These are phyloP conservation scores for Pyrenula massariospora DNA, from an alignment of 495 filamentous ascomycete genomes.

Conservation along the genomic window DNA sequence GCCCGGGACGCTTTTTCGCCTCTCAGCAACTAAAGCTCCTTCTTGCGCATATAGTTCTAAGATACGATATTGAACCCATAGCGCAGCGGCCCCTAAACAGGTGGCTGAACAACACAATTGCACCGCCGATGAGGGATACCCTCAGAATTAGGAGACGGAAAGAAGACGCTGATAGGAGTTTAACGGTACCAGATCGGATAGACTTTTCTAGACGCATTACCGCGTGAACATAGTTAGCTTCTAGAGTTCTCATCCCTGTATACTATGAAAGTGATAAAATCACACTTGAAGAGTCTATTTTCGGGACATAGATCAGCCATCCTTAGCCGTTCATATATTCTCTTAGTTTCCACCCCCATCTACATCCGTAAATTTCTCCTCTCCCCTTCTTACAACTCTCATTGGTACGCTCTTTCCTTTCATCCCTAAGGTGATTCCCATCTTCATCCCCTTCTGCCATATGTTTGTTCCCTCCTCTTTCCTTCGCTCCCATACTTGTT, in stretches of 20 bases:
- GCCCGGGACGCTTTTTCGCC: neutral
- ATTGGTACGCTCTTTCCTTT: slow-evolving; percentile 45
- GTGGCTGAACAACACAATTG: neutral
- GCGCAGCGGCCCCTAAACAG: neutral
- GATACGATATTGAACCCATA: neutral
- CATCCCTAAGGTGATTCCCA: slow-evolving; percentile 52
- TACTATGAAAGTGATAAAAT: neutral
- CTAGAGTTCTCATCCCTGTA: neutral
- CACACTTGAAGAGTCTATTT: neutral
- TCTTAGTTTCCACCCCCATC: neutral
- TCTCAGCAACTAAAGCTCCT: neutral
- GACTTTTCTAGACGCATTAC: neutral
- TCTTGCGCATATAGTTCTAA: neutral
- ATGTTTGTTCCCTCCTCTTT: slow-evolving; percentile 28
- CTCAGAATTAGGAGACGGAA: neutral
- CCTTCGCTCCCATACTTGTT: slow-evolving; percentile 39
- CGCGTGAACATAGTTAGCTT: too few relatives aligned
- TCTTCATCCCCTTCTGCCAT: slow-evolving; percentile 33
- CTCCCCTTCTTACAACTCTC: slow-evolving; percentile 48
- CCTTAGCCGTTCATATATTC: neutral
- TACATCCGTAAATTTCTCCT: slow-evolving; percentile 36
- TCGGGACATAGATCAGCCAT: neutral
- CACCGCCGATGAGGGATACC: neutral
- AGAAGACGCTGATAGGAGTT: neutral
- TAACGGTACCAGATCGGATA: neutral